A percentile compares a stretch with the other conserved stretches of the same genome.
Evolutionary conservation across 106 monocot genomes (phyloP).

Genomic region (Gastrodia elata): DNA sequence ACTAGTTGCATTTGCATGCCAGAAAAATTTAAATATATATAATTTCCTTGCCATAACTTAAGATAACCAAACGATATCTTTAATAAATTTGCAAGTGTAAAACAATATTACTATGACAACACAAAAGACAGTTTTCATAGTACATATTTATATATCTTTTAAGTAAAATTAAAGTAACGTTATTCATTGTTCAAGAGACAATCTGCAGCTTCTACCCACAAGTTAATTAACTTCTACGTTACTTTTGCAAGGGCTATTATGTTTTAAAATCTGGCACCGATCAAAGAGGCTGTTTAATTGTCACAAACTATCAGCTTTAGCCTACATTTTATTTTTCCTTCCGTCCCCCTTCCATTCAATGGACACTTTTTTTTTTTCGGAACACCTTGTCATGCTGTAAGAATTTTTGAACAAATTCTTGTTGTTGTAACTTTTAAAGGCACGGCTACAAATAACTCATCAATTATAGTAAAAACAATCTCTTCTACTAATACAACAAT

Average conservation of each 20-base stretch:
- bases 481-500: background rate
- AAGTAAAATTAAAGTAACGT: background rate
- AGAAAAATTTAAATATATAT: background rate
- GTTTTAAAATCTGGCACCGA: background rate
- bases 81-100: too few relatives aligned
- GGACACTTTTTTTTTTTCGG: background rate
- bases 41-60: background rate
- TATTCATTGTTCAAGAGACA: background rate
- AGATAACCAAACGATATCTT: background rate
- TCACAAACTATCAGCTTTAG: background rate
- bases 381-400: background rate
- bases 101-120: too few relatives aligned
- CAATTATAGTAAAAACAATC: background rate
- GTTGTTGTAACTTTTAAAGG: background rate
- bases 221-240: background rate
- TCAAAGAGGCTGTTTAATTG: background rate
- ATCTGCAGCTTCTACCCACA: background rate
- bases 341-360: background rate
- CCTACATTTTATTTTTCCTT: too few relatives aligned
- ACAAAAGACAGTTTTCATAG: background rate
- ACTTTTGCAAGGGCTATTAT: background rate
- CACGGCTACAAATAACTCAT: background rate
- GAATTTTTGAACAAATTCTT: too few relatives aligned
- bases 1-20: background rate
- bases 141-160: background rate